These are phyloP conservation scores for Citrus sinensis DNA, from an alignment of 345 rosid genomes.

Conservation along the genomic window DNA sequence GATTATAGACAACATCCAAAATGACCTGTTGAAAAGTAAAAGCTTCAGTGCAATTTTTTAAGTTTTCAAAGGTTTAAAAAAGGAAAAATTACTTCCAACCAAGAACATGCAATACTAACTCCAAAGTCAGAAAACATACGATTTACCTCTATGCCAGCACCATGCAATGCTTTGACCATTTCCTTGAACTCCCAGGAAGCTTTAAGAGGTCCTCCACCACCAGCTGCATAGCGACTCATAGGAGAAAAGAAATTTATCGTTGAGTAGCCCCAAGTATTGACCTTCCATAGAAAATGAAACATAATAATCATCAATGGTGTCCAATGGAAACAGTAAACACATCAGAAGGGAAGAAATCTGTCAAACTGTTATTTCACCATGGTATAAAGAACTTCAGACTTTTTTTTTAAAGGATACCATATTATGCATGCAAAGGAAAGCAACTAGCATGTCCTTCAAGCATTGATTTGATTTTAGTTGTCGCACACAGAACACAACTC, in stretches of 20 bases:
- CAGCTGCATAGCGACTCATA: slow-evolving; percentile 90
- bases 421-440: neutral
- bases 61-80: slow-evolving; percentile 15
- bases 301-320: neutral
- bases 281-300: slow-evolving; percentile 32
- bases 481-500: neutral
- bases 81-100: neutral
- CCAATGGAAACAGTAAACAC: neutral
- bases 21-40: slow-evolving; percentile 54
- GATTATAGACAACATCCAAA: slow-evolving; percentile 95
- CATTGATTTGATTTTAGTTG: neutral
- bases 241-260: slow-evolving; percentile 97
- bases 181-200: slow-evolving; percentile 85
- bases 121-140: neutral
- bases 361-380: neutral
- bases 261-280: slow-evolving; percentile 98
- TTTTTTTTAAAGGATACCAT: neutral
- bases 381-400: neutral
- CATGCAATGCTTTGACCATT: slow-evolving; percentile 94
- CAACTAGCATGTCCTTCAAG: neutral
- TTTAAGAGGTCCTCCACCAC: slow-evolving; percentile 73
- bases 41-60: slow-evolving; percentile 5
- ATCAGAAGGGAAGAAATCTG: neutral
- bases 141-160: slow-evolving; percentile 86
- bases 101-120: neutral